Conservation (phyloP, 1,139 yeast genomes). For the Sugiyamaella xylanicola region DNA sequence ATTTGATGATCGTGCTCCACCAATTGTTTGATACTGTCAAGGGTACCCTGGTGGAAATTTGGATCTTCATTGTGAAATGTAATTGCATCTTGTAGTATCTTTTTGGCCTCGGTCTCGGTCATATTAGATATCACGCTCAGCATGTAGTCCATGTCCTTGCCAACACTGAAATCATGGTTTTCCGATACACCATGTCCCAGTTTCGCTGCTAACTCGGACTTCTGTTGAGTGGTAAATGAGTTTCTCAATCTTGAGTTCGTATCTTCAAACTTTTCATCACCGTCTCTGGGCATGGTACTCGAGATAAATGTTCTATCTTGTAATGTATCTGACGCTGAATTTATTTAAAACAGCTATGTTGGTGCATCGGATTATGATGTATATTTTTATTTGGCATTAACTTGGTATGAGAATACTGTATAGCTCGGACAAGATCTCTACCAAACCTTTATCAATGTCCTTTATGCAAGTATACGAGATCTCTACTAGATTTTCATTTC, state of each 20-base stretch:
- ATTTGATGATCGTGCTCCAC: slow-evolving; percentile 34
- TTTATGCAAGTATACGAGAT: too few species aligned
- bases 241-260: neutral
- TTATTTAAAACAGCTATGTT: neutral
- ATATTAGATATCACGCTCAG: slow-evolving; percentile 47
- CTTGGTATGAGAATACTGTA: too few species aligned
- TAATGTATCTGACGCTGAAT: neutral
- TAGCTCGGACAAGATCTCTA: too few species aligned
- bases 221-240: slow-evolving; percentile 12
- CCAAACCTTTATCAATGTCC: too few species aligned
- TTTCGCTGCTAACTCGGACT: slow-evolving; percentile 12
- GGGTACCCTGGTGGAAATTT: slow-evolving; percentile 48
- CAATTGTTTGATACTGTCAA: slow-evolving; percentile 25
- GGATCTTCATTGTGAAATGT: slow-evolving; percentile 52
- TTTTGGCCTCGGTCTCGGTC: slow-evolving; percentile 47
- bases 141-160: slow-evolving; percentile 39
- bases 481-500: too few species aligned
- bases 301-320: neutral
- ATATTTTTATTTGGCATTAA: neutral
- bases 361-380: too few species aligned
- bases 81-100: slow-evolving; percentile 47
- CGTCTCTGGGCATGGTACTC: neutral
- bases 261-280: slow-evolving; percentile 1
- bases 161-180: neutral
- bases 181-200: slow-evolving; percentile 12